Evolutionary conservation across 208 protist species (phyloP).

Genomic region (Angomonas ambiguus): DNA sequence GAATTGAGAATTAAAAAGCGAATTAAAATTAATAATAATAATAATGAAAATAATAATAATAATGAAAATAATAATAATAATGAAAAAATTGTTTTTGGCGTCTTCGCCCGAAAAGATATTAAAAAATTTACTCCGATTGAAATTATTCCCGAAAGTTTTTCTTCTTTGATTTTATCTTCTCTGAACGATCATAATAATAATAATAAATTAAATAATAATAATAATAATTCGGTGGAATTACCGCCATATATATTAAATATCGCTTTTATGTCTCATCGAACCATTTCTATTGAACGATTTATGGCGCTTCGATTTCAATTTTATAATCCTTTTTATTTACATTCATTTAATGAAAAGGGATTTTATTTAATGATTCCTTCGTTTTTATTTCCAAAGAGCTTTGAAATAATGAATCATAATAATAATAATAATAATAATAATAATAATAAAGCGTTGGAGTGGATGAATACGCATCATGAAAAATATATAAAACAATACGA

Average conservation of each 20-base stretch:
- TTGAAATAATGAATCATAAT: not conserved
- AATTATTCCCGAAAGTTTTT: not conserved
- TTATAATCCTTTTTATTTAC: not conserved
- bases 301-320: not conserved
- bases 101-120: not conserved
- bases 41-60: constrained; percentile 3
- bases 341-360: not conserved
- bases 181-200: no score
- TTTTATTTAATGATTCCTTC: constrained; percentile 1
- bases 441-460: not conserved
- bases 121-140: not conserved
- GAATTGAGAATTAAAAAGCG: no score
- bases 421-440: not conserved
- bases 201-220: no score
- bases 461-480: not conserved
- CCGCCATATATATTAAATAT: constrained; percentile 2
- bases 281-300: not conserved
- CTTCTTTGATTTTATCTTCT: no score
- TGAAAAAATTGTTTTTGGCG: not conserved
- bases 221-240: not conserved
- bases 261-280: not conserved
- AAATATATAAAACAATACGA: not conserved
- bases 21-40: constrained; percentile 4
- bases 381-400: not conserved
- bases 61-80: not conserved